These are phyloP conservation scores for Thelephora ganbajun DNA, from an alignment of 768 basidiomycete genomes.

Conservation along the genomic window DNA sequence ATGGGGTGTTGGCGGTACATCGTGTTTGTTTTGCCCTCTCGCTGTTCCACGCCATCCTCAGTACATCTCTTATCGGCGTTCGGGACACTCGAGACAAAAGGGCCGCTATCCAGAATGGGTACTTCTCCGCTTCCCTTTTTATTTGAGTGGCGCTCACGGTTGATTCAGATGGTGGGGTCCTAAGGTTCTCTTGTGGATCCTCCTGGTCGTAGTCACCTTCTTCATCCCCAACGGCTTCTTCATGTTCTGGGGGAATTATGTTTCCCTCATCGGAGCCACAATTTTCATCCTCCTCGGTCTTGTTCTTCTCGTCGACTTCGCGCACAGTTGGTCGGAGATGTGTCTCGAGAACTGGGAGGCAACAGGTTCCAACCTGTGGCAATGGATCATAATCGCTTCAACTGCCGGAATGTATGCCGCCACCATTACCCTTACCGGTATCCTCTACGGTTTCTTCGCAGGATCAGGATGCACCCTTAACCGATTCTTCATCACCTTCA, in stretches of 20 bases:
- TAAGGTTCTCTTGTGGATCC: slow-evolving; percentile 80
- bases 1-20: slow-evolving; percentile 93
- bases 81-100: slow-evolving; percentile 85
- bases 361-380: slow-evolving; percentile 80
- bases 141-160: background rate
- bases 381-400: slow-evolving; percentile 88
- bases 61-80: slow-evolving; percentile 71
- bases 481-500: slow-evolving; percentile 95
- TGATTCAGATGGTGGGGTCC: slow-evolving; percentile 91
- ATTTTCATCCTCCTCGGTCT: slow-evolving; percentile 95
- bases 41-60: slow-evolving; percentile 76
- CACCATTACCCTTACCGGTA: slow-evolving; percentile 71
- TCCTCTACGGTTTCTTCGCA: slow-evolving; percentile 89
- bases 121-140: slow-evolving; percentile 10
- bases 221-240: slow-evolving; percentile 97
- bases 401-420: slow-evolving; percentile 81
- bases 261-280: slow-evolving; percentile 83
- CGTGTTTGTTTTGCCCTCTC: slow-evolving; percentile 92
- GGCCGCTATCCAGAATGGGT: slow-evolving; percentile 96
- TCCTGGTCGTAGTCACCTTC: slow-evolving; percentile 73
- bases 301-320: slow-evolving; percentile 95
- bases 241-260: slow-evolving; percentile 95
- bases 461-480: slow-evolving; percentile 80
- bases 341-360: slow-evolving; percentile 95
- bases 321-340: slow-evolving; percentile 95